These are phyloP conservation scores for Nicotiana rustica DNA, from an alignment of 305 asterid genomes.

Conservation along the genomic window DNA sequence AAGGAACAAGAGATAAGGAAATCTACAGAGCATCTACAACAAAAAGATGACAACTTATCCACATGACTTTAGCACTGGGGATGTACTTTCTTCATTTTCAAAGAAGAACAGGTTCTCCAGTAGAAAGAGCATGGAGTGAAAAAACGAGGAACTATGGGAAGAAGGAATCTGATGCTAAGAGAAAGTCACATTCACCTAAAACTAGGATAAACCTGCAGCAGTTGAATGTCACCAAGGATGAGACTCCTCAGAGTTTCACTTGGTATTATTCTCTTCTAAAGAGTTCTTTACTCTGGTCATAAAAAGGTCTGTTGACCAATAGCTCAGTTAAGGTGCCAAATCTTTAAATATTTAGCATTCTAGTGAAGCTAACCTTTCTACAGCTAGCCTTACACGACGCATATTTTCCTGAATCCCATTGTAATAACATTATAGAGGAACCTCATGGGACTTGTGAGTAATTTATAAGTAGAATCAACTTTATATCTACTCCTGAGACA, in stretches of 20 bases:
- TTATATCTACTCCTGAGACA: neutral
- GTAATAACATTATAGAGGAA: neutral
- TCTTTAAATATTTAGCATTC: neutral
- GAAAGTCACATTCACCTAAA: neutral
- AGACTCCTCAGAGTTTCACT: constrained; percentile 14
- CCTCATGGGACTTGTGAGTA: neutral
- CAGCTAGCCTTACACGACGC: constrained; percentile 1
- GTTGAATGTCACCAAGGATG: neutral
- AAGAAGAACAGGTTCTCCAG: neutral
- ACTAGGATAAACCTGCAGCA: neutral
- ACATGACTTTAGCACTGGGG: neutral
- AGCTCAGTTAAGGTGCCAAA: neutral
- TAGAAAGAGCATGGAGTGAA: neutral
- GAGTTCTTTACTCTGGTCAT: neutral
- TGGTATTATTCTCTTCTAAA: neutral
- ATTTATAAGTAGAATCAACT: neutral
- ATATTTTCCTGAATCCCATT: neutral
- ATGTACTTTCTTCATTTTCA: neutral
- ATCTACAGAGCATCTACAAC: neutral
- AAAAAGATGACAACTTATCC: neutral
- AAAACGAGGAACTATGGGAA: neutral
- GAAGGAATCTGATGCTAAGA: neutral
- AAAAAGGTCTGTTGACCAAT: neutral
- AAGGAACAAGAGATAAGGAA: neutral
- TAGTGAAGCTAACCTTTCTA: constrained; percentile 10